These are phyloP conservation scores for Cordyceps cicadae DNA, from an alignment of 2,329 filamentous ascomycete species.

Conservation along the genomic window DNA sequence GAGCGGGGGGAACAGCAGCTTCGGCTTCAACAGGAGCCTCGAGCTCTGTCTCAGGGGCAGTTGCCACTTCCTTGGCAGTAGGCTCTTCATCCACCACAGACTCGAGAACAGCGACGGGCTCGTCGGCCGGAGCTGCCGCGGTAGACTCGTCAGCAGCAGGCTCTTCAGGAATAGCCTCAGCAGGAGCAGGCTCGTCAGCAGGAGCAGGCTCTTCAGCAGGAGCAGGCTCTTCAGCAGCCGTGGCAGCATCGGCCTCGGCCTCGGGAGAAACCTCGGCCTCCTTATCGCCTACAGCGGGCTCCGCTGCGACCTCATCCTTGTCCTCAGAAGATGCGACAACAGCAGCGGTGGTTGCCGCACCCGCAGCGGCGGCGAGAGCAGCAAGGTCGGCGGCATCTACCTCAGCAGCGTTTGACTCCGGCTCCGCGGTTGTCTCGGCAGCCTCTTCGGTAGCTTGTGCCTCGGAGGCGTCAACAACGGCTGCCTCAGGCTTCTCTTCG, in stretches of 20 bases:
- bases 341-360: slow-evolving; percentile 1
- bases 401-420: neutral
- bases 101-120: slow-evolving; percentile 1
- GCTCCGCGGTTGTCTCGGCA: neutral
- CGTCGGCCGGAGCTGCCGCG: neutral
- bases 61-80: no score
- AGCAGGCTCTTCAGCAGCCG: neutral
- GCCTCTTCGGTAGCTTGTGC: neutral
- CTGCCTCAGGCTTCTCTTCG: neutral
- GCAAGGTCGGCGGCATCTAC: neutral
- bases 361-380: neutral
- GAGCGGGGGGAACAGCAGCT: neutral
- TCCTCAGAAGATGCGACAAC: neutral
- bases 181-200: neutral
- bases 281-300: neutral
- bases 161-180: neutral
- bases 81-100: neutral
- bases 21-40: neutral
- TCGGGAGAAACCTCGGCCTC: no score
- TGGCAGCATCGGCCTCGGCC: no score
- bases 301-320: slow-evolving; percentile 5
- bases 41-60: slow-evolving; percentile 3
- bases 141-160: no score
- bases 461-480: no score
- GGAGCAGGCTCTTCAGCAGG: neutral